Evolutionary conservation across 306 rosid genomes (phyloP).

Genomic region (Pyrus pyrifolia): DNA sequence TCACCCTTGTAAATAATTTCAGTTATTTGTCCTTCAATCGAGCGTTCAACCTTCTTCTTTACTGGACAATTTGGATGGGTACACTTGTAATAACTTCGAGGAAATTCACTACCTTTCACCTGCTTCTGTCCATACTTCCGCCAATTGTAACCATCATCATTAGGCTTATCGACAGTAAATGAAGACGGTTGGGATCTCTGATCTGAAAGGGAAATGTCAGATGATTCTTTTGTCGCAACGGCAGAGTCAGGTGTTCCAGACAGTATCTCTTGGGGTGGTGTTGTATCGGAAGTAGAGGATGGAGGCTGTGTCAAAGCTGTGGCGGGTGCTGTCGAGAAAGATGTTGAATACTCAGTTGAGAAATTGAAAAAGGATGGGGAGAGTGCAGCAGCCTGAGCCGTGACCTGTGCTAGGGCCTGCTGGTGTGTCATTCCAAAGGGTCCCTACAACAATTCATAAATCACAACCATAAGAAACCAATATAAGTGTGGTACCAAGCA

Average conservation of each 20-base stretch:
- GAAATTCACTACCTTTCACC: conserved; percentile 79
- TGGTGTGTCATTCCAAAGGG: conserved; percentile 63
- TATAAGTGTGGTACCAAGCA: background rate
- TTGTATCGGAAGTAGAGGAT: conserved; percentile 14
- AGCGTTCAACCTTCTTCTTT: conserved; percentile 81
- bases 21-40: conserved; percentile 66
- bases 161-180: conserved; percentile 51
- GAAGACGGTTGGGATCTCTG: conserved; percentile 38
- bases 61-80: conserved; percentile 62
- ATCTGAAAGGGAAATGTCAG: conserved; percentile 34
- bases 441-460: conserved; percentile 27
- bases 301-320: conserved; percentile 30
- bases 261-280: conserved; percentile 24
- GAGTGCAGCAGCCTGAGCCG: conserved; percentile 45
- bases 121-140: conserved; percentile 85
- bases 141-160: conserved; percentile 75
- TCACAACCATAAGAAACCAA: conserved; percentile 15
- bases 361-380: conserved; percentile 31
- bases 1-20: conserved; percentile 74
- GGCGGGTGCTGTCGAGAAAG: conserved; percentile 26
- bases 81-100: conserved; percentile 79
- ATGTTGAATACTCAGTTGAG: conserved; percentile 32
- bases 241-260: conserved; percentile 15
- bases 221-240: conserved; percentile 23
- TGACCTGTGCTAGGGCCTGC: conserved; percentile 62